Evolutionary conservation across 2,329 filamentous ascomycete genomes (phyloP).

Genomic region (Epichloe uncinata): DNA sequence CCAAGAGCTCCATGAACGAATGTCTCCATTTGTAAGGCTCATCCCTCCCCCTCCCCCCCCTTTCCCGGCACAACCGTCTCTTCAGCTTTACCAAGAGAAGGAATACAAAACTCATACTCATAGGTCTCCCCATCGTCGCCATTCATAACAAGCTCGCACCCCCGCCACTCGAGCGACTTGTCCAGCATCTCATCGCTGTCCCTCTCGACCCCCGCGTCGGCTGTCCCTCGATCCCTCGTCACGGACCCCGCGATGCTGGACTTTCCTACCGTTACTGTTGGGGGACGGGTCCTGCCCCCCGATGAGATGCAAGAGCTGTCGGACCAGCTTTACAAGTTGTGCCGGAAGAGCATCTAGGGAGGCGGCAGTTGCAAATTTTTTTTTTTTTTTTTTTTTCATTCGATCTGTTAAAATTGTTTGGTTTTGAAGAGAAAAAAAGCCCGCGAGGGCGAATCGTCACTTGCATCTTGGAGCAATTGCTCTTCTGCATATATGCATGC

Average conservation of each 20-base stretch:
- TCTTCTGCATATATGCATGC: no score
- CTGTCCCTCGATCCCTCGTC: not conserved
- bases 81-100: not conserved
- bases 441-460: not conserved
- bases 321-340: slow-evolving; percentile 3
- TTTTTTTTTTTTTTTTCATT: no score
- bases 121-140: slow-evolving; percentile 2
- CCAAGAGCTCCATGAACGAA: slow-evolving; percentile 32
- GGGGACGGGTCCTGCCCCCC: not conserved
- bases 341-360: not conserved
- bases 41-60: no score
- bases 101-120: not conserved
- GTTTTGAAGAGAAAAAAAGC: not conserved
- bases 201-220: not conserved
- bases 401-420: not conserved
- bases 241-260: not conserved
- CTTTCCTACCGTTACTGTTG: not conserved
- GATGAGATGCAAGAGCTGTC: slow-evolving; percentile 3
- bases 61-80: not conserved
- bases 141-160: not conserved
- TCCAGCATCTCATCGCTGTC: slow-evolving; percentile 3
- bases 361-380: not conserved
- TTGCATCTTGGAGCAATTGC: no score
- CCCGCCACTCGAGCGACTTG: not conserved
- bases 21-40: slow-evolving; percentile 15